Evolutionary conservation across 495 filamentous ascomycete species (phyloP), one percentile per base, ranked within the genome.

Genomic region (Aspergillus avenaceus): DNA sequence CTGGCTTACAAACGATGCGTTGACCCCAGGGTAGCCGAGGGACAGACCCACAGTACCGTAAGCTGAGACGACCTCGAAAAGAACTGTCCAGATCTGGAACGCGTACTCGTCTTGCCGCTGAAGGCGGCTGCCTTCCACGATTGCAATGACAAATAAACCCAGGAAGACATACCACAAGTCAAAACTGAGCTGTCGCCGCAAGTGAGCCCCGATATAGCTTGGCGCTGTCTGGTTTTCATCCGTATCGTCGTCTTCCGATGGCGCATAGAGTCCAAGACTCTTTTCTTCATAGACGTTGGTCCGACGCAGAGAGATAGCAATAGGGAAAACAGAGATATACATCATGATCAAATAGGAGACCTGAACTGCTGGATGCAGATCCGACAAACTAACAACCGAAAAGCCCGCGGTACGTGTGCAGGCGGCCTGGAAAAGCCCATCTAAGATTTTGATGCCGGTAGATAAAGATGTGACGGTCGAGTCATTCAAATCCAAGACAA

Each of bases 261-360:
- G 24, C 31, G 60, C 66, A 59, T 88, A 97, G 18, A 97, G 80
- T 2, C 92, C 92, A 8, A 97, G 79, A 46, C 88, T 91, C 58
- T 87, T 87, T 63, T 97, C 92, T 66, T 97, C 92, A 74, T 97
- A 97, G 8, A 96, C 91, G 65, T 97, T 97, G 28, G 92, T 97
- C 44, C 88, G 80, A 49, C 92, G 86, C 58, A 97, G 83, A 23
- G 87, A 92, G 49, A 97, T 96, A 53, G 92, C 92, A 57, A 97
- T 92, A 22, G 92, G 92, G 58, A 95, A 90, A 32, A 96, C 88
- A 40, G 92, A 96, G 53, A 97, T 97, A 65, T 97, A 97, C 92
- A 97, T 97, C 92, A 97, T 97, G 67, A 97, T 84, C 68, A 96
- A 67, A 72, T 96, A 97, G 14, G 90, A 96, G 4, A 93, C 87